Percentiles rank a stretch among this genome's conserved stretches.
Conservation (phyloP, 31 red algal species). For the Pterothamnion heteromorphum region DNA sequence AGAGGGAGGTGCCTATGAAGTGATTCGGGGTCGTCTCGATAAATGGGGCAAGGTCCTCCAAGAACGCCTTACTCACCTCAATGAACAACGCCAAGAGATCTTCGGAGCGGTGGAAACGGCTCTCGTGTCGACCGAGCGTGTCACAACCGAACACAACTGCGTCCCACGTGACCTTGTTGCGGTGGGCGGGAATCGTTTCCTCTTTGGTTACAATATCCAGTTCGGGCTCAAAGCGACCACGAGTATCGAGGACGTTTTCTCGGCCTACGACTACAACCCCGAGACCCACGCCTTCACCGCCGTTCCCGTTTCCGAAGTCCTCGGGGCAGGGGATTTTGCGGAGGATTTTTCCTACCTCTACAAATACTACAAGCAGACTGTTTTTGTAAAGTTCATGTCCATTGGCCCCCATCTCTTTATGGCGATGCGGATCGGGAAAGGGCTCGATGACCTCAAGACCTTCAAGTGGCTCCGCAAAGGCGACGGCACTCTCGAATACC, state of each 20-base stretch:
- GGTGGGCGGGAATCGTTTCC: not conserved
- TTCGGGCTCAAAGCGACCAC: not conserved
- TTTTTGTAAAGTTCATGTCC: not conserved
- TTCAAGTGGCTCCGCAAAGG: not conserved
- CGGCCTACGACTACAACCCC: not conserved
- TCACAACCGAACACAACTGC: not conserved
- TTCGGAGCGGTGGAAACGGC: not conserved
- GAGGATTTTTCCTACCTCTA: not conserved
- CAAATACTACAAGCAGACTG: not conserved
- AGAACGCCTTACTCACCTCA: not conserved
- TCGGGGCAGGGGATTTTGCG: not conserved
- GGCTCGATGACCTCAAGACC: not conserved
- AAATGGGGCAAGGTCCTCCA: not conserved
- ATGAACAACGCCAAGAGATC: not conserved
- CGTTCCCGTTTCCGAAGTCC: not conserved
- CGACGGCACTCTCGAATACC: not conserved
- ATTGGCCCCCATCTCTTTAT: not conserved
- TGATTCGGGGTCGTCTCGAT: not conserved
- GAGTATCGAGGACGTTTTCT: not conserved
- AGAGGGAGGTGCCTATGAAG: not conserved
- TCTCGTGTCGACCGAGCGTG: not conserved
- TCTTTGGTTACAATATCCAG: not conserved
- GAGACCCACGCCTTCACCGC: not conserved
- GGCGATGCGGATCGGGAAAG: not conserved
- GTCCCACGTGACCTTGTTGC: not conserved